A percentile compares a stretch with the other conserved stretches of the same genome.
These are phyloP conservation scores for Brasilioporus rufonigricans DNA, from an alignment of 768 basidiomycete species.

Conservation along the genomic window DNA sequence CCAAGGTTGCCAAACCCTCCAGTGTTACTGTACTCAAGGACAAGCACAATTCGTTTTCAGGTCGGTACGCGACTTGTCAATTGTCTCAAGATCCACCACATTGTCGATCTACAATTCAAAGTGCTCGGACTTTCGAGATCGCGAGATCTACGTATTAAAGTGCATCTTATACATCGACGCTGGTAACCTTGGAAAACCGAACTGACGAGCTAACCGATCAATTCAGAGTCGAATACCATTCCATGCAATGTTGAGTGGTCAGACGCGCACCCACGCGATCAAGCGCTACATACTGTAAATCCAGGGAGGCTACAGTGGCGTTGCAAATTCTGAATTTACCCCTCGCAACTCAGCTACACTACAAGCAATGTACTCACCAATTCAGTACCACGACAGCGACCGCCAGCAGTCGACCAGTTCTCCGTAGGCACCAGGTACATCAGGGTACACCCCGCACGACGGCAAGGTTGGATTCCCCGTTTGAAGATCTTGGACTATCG, in stretches of 20 bases:
- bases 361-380: not conserved
- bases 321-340: not conserved
- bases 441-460: not conserved
- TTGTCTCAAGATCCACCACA: not conserved
- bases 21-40: not conserved
- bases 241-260: not conserved
- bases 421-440: constrained; percentile 1
- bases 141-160: not conserved
- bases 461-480: not conserved
- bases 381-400: not conserved
- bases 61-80: not conserved
- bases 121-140: not conserved
- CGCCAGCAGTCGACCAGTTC: not conserved
- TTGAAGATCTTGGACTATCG: not conserved
- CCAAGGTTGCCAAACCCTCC: not conserved
- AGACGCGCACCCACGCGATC: not conserved
- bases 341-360: not conserved
- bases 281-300: not conserved
- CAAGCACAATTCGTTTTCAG: no score
- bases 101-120: not conserved
- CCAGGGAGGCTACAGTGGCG: not conserved
- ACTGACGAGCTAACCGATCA: not conserved
- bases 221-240: not conserved
- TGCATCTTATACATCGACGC: not conserved
- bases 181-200: not conserved